Evolutionary conservation across 306 rosid species (phyloP), one percentile per base, ranked within the genome.

Genomic region (Hippophae gyantsensis): DNA sequence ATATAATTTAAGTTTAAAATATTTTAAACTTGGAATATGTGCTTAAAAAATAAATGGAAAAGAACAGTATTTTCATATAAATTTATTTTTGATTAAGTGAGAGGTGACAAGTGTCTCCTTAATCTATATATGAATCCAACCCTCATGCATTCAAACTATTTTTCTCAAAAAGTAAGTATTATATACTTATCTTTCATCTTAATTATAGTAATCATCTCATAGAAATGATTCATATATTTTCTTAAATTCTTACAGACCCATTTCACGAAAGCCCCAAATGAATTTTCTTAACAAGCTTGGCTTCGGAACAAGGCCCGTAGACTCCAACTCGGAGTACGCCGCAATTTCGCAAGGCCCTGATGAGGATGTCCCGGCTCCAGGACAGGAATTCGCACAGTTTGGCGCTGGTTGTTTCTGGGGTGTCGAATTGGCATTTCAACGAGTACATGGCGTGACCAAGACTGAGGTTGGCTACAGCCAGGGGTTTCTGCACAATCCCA

Each of bases 341-440:
- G 63, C 84, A 18, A 81, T 85, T 61, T 67, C 95, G 10, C 95
- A 81, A 52, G 87, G 87, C 49, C 87, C 86, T 2, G 98, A 90
- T 72, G 87, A 90, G 40, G 96, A 87, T 63, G 64, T 81, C 26
- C 87, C 87, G 1, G 86, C 87, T 6, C 92, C 96, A 0, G 96
- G 89, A 0, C 98, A 78, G 81, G 73, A 79, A 63, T 90, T 90
- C 67, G 92, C 93, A 0, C 89, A 85, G 67, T 90, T 90, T 48
- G 98, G 98, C 25, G 98, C 92, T 9, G 98, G 98, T 6, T 90
- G 98, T 77, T 90, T 90, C 70, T 90, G 98, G 98, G 95, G 98
- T 5, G 94, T 90, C 54, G 98, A 90, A 63, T 66, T 90, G 82
- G 86, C 79, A 57, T 87, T 90, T 74, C 98, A 90, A 73, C 71